A percentile compares a stretch with the other conserved stretches of the same genome.
phyloP scores from a whole-genome alignment of 441 rosid species.

The Adansonia gregorii region DNA sequence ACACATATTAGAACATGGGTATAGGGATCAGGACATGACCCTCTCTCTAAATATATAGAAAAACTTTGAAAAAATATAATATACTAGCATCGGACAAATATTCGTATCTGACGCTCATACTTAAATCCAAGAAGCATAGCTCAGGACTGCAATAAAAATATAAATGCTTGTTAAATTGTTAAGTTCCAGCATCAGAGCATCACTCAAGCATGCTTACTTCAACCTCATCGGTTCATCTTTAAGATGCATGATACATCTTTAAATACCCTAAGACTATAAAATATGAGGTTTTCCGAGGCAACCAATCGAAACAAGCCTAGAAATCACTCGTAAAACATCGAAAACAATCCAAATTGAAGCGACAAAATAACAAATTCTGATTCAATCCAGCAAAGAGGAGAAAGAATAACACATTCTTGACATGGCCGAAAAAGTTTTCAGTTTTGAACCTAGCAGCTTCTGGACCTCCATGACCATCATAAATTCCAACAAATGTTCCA shows the following conservation, averaged over 20 bases:
- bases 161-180: not conserved
- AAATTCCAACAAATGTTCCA: constrained; percentile 92
- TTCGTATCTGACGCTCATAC: no score
- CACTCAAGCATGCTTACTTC: constrained; percentile 3
- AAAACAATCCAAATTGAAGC: not conserved
- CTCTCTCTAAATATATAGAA: no score
- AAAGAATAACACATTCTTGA: constrained; percentile 57
- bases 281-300: not conserved
- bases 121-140: not conserved
- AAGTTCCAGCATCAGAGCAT: not conserved
- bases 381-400: constrained; percentile 5
- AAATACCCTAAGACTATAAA: not conserved
- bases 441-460: constrained; percentile 81
- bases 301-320: not conserved
- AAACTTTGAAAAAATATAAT: no score
- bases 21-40: no score
- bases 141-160: not conserved
- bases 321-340: not conserved
- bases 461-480: constrained; percentile 97
- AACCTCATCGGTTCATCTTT: not conserved
- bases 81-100: no score
- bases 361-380: constrained; percentile 1
- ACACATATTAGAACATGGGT: no score
- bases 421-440: constrained; percentile 63
- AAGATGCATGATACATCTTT: not conserved